A percentile compares a stretch with the other conserved stretches of the same genome.
Evolutionary conservation across 164 flowering plant genomes (phyloP).

Genomic region (Kalanchoe fedtschenkoi): DNA sequence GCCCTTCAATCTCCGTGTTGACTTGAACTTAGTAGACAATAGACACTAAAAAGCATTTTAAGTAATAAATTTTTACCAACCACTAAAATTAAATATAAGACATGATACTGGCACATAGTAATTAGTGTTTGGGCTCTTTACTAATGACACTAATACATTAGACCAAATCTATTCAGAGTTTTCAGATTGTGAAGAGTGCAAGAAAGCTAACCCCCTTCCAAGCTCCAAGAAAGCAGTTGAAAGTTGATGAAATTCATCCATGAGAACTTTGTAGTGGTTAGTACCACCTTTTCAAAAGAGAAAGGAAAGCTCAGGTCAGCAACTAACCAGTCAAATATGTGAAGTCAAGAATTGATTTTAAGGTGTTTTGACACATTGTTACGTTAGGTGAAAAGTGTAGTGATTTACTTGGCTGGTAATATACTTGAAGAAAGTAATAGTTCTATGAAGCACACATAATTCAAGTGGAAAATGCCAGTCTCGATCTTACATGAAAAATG

Average conservation of each 20-base stretch:
- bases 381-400: background rate
- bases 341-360: background rate
- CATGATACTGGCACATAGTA: too few species aligned
- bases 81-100: too few species aligned
- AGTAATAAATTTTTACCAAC: background rate
- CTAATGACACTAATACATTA: too few species aligned
- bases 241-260: constrained; percentile 88
- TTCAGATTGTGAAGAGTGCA: background rate
- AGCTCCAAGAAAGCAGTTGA: constrained; percentile 84
- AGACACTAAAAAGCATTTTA: background rate
- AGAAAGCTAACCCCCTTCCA: constrained; percentile 43
- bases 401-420: background rate
- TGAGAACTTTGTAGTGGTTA: constrained; percentile 84
- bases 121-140: too few species aligned
- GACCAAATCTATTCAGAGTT: too few species aligned
- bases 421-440: background rate
- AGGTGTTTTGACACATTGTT: background rate
- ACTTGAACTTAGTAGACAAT: too few species aligned
- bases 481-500: too few species aligned
- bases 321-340: background rate
- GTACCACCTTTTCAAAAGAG: constrained; percentile 62
- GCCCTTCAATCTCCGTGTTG: too few species aligned
- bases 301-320: constrained; percentile 10
- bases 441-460: constrained; percentile 10
- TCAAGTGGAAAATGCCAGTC: constrained; percentile 52